These are phyloP conservation scores for Schizosaccharomyces lindneri DNA, from an alignment of 805 yeast species.

Conservation along the genomic window DNA sequence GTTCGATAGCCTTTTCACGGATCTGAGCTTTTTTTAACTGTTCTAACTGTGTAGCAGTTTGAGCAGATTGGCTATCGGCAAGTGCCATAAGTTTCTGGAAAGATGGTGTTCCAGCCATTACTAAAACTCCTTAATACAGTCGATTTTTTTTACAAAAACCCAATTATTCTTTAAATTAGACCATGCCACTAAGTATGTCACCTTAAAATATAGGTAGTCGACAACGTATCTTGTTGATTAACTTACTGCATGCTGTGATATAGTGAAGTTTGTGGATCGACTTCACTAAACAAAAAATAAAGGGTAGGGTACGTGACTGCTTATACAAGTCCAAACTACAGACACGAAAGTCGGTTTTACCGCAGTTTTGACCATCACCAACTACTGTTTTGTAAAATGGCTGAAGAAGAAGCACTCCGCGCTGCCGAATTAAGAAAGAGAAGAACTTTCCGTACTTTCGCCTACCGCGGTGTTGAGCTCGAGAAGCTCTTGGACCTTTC, in stretches of 20 bases:
- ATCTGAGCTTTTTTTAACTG: not conserved
- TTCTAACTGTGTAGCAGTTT: not conserved
- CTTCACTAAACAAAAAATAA: not conserved
- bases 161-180: too few relatives aligned
- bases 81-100: not conserved
- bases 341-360: not conserved
- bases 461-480: slow-evolving; percentile 97
- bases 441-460: slow-evolving; percentile 23
- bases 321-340: not conserved
- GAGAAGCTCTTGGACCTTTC: slow-evolving; percentile 77
- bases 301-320: not conserved
- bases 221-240: not conserved
- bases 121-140: too few relatives aligned
- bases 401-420: slow-evolving; percentile 1
- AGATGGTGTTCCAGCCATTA: not conserved
- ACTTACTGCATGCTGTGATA: not conserved
- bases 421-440: slow-evolving; percentile 2
- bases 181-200: not conserved
- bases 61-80: not conserved
- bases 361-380: not conserved
- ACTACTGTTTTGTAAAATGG: not conserved
- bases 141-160: too few relatives aligned
- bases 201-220: not conserved
- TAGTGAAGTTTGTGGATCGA: not conserved
- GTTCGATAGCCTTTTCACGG: not conserved